These are phyloP conservation scores for Plasmodium relictum DNA, from an alignment of 169 alveolate genomes.

Conservation along the genomic window DNA sequence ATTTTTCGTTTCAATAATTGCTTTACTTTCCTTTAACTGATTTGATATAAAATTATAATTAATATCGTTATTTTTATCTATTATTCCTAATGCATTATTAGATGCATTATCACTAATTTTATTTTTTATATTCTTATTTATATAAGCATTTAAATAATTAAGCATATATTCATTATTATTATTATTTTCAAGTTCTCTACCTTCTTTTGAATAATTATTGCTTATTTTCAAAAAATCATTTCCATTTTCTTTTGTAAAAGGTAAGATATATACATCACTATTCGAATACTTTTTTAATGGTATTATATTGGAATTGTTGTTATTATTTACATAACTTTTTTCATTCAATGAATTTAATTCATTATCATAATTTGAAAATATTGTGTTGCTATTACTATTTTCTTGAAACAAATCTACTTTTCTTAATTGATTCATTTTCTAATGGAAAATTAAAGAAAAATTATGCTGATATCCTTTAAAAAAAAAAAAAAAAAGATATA, in stretches of 20 bases:
- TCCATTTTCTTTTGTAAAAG: background rate
- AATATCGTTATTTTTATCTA: background rate
- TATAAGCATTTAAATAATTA: slow-evolving; percentile 23
- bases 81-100: background rate
- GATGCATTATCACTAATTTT: background rate
- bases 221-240: slow-evolving; percentile 17
- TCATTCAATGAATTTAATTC: slow-evolving; percentile 15
- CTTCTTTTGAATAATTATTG: background rate
- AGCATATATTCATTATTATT: slow-evolving; percentile 17
- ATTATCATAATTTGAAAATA: slow-evolving; percentile 10
- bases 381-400: background rate
- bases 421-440: slow-evolving; percentile 1
- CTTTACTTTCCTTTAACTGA: background rate
- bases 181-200: background rate
- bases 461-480: background rate
- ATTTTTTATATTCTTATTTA: slow-evolving; percentile 21
- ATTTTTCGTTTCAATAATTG: background rate
- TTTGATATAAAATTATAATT: background rate
- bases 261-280: background rate
- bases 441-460: background rate
- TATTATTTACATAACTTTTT: slow-evolving; percentile 2
- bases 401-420: slow-evolving; percentile 4
- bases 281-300: background rate
- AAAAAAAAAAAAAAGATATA: background rate
- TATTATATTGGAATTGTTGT: background rate